Percentiles rank a stretch among this genome's conserved stretches.
phyloP scores from a whole-genome alignment of 1,284 basidiomycete genomes.

The Xerocomus nothofagi region DNA sequence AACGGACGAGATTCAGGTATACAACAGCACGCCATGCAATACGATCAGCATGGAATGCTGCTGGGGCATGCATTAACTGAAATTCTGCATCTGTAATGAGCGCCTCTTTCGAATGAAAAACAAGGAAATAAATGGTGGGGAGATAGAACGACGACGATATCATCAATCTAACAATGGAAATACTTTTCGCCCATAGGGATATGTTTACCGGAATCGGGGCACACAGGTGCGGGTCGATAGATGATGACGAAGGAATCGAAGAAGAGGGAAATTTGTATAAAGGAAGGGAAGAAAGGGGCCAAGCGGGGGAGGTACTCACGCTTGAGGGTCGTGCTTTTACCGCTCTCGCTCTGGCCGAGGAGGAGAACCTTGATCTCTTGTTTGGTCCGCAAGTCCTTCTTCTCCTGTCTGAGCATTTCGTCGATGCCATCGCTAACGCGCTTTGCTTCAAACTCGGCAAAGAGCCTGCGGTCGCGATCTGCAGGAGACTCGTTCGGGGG shows the following conservation, averaged over 20 bases:
- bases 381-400: slow-evolving; percentile 55
- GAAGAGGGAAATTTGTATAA: not conserved
- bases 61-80: slow-evolving; percentile 72
- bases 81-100: slow-evolving; percentile 56
- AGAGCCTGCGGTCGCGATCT: slow-evolving; percentile 60
- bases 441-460: slow-evolving; percentile 66
- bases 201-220: slow-evolving; percentile 1
- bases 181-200: not conserved
- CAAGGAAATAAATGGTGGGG: slow-evolving; percentile 1
- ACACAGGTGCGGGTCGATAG: not conserved
- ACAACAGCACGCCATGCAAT: slow-evolving; percentile 83
- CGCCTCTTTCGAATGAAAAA: slow-evolving; percentile 1
- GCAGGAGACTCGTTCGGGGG: slow-evolving; percentile 67
- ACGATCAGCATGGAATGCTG: slow-evolving; percentile 71
- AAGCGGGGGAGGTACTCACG: slow-evolving; percentile 53
- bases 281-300: slow-evolving; percentile 8
- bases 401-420: slow-evolving; percentile 67
- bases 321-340: slow-evolving; percentile 80
- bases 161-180: slow-evolving; percentile 9
- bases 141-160: slow-evolving; percentile 1
- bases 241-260: not conserved
- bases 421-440: slow-evolving; percentile 75
- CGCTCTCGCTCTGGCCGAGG: slow-evolving; percentile 80
- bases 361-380: slow-evolving; percentile 71
- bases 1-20: slow-evolving; percentile 80